Conservation (phyloP, 129 eudicot species). For the Arctium lappa region DNA sequence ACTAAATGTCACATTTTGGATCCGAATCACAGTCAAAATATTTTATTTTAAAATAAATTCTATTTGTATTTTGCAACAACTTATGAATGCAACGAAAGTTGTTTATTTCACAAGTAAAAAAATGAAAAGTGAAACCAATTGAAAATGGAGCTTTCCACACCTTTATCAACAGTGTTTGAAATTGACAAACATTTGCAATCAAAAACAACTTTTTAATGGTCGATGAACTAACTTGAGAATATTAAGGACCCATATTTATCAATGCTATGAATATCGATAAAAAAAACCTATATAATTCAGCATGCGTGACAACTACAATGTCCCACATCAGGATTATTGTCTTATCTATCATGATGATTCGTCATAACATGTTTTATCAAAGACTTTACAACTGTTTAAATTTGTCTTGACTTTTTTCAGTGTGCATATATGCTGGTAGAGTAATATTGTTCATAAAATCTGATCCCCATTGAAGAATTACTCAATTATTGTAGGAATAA, state of each 20-base stretch:
- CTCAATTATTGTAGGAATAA: background rate
- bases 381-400: background rate
- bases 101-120: background rate
- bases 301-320: constrained; percentile 11
- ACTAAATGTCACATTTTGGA: background rate
- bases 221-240: constrained; percentile 15
- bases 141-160: constrained; percentile 28
- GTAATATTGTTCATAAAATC: background rate
- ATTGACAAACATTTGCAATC: constrained; percentile 33
- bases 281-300: background rate
- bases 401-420: background rate
- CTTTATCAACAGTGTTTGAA: constrained; percentile 26
- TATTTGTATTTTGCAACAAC: background rate
- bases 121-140: constrained; percentile 2
- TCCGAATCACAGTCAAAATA: background rate
- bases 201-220: constrained; percentile 12
- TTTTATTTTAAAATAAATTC: too few relatives aligned
- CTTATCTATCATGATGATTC: background rate
- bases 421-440: background rate
- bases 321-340: background rate
- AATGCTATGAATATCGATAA: background rate
- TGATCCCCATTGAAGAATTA: background rate
- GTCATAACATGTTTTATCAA: background rate
- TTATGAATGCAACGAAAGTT: background rate
- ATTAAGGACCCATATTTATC: constrained; percentile 13